Conservation (phyloP, 1,139 yeast genomes). For the Candida pseudoviswanathii region DNA sequence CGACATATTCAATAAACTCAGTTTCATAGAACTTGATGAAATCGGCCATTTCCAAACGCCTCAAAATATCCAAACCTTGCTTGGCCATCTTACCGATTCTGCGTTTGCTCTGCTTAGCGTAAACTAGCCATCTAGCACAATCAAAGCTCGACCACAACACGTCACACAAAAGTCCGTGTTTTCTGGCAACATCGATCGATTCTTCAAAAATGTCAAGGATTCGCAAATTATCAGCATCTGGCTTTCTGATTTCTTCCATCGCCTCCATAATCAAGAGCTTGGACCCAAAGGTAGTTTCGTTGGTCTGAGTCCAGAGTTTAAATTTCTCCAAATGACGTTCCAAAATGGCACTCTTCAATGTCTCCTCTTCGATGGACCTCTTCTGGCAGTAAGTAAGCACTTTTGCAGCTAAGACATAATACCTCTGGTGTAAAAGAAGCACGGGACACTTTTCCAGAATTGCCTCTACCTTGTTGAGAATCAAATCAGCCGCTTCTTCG, state of each 20-base stretch:
- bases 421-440: constrained; percentile 27
- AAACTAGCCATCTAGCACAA: constrained; percentile 49
- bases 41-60: constrained; percentile 20
- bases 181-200: constrained; percentile 42
- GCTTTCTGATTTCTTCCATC: constrained; percentile 22
- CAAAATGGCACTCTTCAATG: constrained; percentile 14
- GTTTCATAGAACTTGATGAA: constrained; percentile 17
- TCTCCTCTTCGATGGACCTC: constrained; percentile 5
- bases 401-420: constrained; percentile 22
- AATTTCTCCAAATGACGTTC: constrained; percentile 20
- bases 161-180: constrained; percentile 36
- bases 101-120: constrained; percentile 23
- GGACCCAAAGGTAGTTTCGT: constrained; percentile 39
- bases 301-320: constrained; percentile 34
- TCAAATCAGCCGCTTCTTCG: constrained; percentile 25
- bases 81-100: constrained; percentile 23
- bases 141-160: constrained; percentile 45
- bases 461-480: constrained; percentile 18
- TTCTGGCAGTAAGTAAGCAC: constrained; percentile 16
- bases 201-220: constrained; percentile 50
- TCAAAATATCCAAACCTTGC: constrained; percentile 23
- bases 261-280: constrained; percentile 40
- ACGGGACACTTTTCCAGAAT: constrained; percentile 24
- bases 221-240: constrained; percentile 30
- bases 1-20: constrained; percentile 23